Conservation (phyloP, 345 rosid species). For the Eucalyptus tenuipes region DNA sequence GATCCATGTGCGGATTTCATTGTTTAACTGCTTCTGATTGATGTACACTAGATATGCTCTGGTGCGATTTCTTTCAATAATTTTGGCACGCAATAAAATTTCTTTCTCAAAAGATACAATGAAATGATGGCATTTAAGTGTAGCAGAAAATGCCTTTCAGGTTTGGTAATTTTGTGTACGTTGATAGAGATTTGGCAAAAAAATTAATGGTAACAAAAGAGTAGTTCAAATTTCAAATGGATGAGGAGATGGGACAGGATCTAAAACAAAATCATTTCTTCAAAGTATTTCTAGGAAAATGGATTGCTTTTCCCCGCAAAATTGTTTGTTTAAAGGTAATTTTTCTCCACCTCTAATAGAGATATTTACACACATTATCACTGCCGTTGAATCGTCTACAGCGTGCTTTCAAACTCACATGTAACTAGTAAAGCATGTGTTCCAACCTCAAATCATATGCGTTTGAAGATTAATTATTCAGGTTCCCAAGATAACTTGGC, state of each 20-base stretch:
- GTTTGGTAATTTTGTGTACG: neutral
- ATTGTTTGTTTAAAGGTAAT: rapidly evolving
- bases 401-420: neutral
- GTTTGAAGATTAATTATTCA: neutral
- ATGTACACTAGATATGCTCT: neutral
- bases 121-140: neutral
- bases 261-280: neutral
- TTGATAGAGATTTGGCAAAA: neutral
- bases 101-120: neutral
- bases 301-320: neutral
- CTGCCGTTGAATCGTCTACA: neutral
- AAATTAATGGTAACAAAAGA: neutral
- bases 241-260: neutral
- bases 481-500: neutral
- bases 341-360: neutral
- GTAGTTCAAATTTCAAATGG: neutral
- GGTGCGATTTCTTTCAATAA: neutral
- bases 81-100: neutral
- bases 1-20: neutral
- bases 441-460: neutral
- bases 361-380: neutral
- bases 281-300: neutral
- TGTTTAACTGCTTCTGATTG: neutral
- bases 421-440: neutral
- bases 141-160: neutral